A percentile compares a stretch with the other conserved stretches of the same genome.
These are phyloP conservation scores for Fusarium nematophilum DNA, from an alignment of 2,329 filamentous ascomycete species.

Conservation along the genomic window DNA sequence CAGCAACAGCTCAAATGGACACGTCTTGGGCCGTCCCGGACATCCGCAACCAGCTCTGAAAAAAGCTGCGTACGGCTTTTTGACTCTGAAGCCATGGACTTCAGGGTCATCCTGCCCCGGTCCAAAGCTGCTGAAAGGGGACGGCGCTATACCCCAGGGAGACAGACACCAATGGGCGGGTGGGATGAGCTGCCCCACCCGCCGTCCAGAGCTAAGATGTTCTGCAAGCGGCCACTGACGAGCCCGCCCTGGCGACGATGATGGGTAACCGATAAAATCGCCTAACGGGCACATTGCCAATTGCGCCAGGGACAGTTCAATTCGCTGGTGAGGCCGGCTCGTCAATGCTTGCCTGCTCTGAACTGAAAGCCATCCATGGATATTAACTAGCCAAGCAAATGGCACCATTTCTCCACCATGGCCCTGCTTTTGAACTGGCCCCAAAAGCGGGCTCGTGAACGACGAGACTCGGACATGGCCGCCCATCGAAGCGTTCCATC, in stretches of 20 bases:
- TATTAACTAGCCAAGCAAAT: constrained; percentile 38
- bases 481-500: constrained; percentile 1
- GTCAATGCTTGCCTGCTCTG: constrained; percentile 29
- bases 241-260: neutral
- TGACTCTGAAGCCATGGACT: constrained; percentile 7
- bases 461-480: constrained; percentile 13
- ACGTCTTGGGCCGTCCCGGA: neutral
- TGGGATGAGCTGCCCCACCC: constrained; percentile 37
- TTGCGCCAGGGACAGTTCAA: constrained; percentile 29
- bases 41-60: constrained; percentile 3
- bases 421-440: constrained; percentile 35
- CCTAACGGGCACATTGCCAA: constrained; percentile 28
- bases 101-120: constrained; percentile 26
- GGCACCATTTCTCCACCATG: constrained; percentile 46
- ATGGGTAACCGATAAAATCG: neutral
- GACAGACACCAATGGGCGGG: constrained; percentile 25
- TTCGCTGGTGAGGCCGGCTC: constrained; percentile 30
- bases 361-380: constrained; percentile 27
- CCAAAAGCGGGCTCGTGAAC: constrained; percentile 25
- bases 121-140: constrained; percentile 24
- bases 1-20: neutral
- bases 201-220: constrained; percentile 35
- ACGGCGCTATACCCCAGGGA: constrained; percentile 38
- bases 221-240: constrained; percentile 36
- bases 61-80: neutral